Base-by-base conservation (phyloP, 768 basidiomycete species). In the Phaeotremella fagi region DNA sequence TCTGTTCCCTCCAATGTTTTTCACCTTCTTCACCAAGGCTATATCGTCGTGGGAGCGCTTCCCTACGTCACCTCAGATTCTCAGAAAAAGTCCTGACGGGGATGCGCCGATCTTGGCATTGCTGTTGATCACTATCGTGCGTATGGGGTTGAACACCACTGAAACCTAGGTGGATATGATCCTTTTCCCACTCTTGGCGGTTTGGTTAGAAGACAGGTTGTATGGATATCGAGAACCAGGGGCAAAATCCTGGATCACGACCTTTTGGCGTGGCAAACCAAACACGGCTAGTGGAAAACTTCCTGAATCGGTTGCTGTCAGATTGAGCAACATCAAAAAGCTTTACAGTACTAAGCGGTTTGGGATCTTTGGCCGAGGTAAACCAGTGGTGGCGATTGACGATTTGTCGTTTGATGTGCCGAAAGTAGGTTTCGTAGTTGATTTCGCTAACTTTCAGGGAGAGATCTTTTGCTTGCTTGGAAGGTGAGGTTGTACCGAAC, bases 391-490 rank as follows among this genome's bases (percentile, higher is more conserved):
- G 7, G 87, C 87, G 1, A 80, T 88, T 25, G 75, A 77, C 1
- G 82, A 86, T 54, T 79, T 89, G 25, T 82, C 81, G 4, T 69
- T 88, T 35, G 80, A 85, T 58, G 79, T 89, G 11, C 87, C 87
- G 1, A 82, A 82, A 46, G 62, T 59, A 27, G 37, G 48, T 16
- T 7, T 20, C n/a, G n/a, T n/a, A n/a, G n/a, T 15, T n/a, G 7
- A 26, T 11, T 16, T 15, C 41, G 50, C 54, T 57, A 44, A 50
- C 18, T 23, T 4, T 2, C 28, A 60, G 61, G 77, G 75, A 4
- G 86, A 86, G 6, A 86, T 88, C n/a, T 88, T 83, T 62, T 85
- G 87, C 25, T 76, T 88, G 7, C 75, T 88, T 11, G 87, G 86
- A 24, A 82, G 85, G 1, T 86, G 86, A 56, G 85, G 84, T 83